A percentile compares a stretch with the other conserved stretches of the same genome.
Conservation (phyloP, 2,329 filamentous ascomycete genomes). For the Mycosphaerella sp. region DNA sequence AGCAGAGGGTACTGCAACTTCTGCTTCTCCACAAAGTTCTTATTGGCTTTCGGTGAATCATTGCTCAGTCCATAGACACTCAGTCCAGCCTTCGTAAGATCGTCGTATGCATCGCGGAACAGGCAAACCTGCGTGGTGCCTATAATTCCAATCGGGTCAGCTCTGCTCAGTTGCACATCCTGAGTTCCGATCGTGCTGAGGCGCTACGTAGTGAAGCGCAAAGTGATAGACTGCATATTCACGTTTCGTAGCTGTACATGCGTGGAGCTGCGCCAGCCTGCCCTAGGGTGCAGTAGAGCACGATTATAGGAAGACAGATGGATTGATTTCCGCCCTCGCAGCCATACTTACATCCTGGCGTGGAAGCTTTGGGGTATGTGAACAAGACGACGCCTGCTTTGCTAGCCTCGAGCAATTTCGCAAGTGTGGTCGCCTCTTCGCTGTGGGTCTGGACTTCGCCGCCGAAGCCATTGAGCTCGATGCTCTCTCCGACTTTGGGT, state of each 20-base stretch:
- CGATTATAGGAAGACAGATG: too few relatives aligned
- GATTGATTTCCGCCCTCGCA: too few relatives aligned
- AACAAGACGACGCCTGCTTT: slow-evolving; percentile 83
- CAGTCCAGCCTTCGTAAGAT: slow-evolving; percentile 71
- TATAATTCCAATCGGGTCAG: slow-evolving; percentile 35
- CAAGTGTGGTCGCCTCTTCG: slow-evolving; percentile 70
- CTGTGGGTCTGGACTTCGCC: slow-evolving; percentile 79
- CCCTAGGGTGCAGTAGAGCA: too few relatives aligned
- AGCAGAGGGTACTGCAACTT: slow-evolving; percentile 81
- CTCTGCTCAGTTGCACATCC: background rate
- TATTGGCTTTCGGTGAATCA: slow-evolving; percentile 87
- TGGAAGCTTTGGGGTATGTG: slow-evolving; percentile 92
- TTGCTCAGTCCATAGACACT: slow-evolving; percentile 84
- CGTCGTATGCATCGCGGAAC: slow-evolving; percentile 78
- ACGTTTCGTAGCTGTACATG: too few relatives aligned
- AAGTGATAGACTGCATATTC: too few relatives aligned
- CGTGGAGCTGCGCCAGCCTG: too few relatives aligned
- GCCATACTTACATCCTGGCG: slow-evolving; percentile 72
- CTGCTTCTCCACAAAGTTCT: slow-evolving; percentile 86
- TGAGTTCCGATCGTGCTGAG: background rate
- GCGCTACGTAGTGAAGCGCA: too few relatives aligned
- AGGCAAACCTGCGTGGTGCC: slow-evolving; percentile 90
- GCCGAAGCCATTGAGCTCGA: slow-evolving; percentile 52
- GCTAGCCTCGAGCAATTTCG: slow-evolving; percentile 75
- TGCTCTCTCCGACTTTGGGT: slow-evolving; percentile 44